Percentiles rank a stretch among this genome's conserved stretches.
Conservation (phyloP, 768 basidiomycete species). For the Pholiota microspora region DNA sequence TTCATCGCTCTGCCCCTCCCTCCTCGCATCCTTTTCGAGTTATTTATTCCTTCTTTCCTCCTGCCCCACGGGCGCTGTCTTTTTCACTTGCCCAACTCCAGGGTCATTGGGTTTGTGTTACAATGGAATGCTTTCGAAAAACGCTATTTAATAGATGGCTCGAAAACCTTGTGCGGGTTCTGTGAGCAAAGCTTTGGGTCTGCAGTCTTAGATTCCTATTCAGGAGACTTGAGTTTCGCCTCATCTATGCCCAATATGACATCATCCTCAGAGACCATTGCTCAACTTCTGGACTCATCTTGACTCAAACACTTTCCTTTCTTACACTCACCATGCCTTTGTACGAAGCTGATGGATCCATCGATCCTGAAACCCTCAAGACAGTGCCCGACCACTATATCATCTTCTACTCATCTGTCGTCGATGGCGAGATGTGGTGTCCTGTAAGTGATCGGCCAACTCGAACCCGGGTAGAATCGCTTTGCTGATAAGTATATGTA, state of each 20-base stretch:
- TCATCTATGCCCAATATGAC: conserved; percentile 15
- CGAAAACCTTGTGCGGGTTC: not conserved
- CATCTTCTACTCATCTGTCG: conserved; percentile 71
- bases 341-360: conserved; percentile 32
- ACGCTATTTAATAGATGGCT: not conserved
- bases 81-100: conserved; percentile 15
- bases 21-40: conserved; percentile 13
- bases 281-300: not conserved
- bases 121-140: conserved; percentile 27
- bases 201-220: not conserved
- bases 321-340: conserved; percentile 47
- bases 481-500: not conserved
- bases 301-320: not conserved
- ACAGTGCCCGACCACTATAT: conserved; percentile 49
- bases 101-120: conserved; percentile 16
- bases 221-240: not conserved
- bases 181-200: not conserved
- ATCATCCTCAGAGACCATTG: conserved; percentile 7
- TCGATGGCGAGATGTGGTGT: conserved; percentile 68
- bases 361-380: conserved; percentile 34
- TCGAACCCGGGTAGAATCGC: not conserved
- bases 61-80: conserved; percentile 12
- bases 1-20: conserved; percentile 14
- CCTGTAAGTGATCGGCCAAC: conserved; percentile 42
- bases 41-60: conserved; percentile 18